These are phyloP conservation scores for Venturia nashicola DNA, from an alignment of 2,329 filamentous ascomycete species.

Conservation along the genomic window DNA sequence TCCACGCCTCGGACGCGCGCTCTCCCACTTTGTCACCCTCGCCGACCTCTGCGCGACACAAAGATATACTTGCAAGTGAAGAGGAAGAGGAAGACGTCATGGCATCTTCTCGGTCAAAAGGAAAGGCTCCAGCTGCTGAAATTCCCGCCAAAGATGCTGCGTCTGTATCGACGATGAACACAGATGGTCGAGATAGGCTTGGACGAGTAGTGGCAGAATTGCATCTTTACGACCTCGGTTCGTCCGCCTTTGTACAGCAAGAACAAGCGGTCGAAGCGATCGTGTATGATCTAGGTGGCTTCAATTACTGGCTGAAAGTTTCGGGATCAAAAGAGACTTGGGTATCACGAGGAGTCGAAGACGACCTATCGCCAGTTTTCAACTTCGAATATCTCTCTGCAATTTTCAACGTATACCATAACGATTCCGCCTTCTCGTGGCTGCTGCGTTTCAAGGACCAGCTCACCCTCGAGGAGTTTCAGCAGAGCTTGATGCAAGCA, in stretches of 20 bases:
- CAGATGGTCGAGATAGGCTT: slow-evolving; percentile 60
- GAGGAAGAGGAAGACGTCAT: slow-evolving; percentile 26
- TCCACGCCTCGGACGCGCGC: slow-evolving; percentile 26
- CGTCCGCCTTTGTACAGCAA: slow-evolving; percentile 72
- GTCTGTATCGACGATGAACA: slow-evolving; percentile 37
- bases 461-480: slow-evolving; percentile 68
- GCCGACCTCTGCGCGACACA: slow-evolving; percentile 19
- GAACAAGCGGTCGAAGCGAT: slow-evolving; percentile 63
- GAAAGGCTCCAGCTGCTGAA: slow-evolving; percentile 23
- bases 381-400: slow-evolving; percentile 99
- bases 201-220: slow-evolving; percentile 69
- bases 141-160: slow-evolving; percentile 47
- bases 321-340: slow-evolving; percentile 64
- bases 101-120: slow-evolving; percentile 13
- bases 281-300: slow-evolving; percentile 76
- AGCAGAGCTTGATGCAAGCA: slow-evolving; percentile 87
- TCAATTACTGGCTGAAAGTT: slow-evolving; percentile 94
- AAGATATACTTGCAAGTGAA: slow-evolving; percentile 15
- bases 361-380: slow-evolving; percentile 95
- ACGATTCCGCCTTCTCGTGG: slow-evolving; percentile 90
- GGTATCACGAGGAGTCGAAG: slow-evolving; percentile 73
- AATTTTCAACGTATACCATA: slow-evolving; percentile 93
- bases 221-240: slow-evolving; percentile 84
- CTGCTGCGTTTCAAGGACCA: slow-evolving; percentile 84
- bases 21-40: slow-evolving; percentile 23